A percentile compares a stretch with the other conserved stretches of the same genome.
phyloP scores from a whole-genome alignment of 2,329 filamentous ascomycete genomes.

The Podosphaera fusca region DNA sequence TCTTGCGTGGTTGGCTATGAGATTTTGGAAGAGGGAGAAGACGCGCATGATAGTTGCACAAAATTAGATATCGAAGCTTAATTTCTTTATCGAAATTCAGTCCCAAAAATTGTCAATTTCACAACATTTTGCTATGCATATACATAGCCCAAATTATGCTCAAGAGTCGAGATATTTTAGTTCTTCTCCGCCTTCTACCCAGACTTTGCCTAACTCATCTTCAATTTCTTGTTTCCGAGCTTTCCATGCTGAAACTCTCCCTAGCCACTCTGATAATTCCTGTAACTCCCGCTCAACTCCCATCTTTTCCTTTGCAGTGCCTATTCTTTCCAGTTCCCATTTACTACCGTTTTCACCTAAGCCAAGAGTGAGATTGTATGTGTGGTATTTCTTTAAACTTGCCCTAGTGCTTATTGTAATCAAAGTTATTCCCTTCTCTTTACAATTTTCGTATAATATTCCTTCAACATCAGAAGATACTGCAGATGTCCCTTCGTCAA shows the following conservation, averaged over 20 bases:
- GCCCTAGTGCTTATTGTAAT: constrained; percentile 92
- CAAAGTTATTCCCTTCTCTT: constrained; percentile 79
- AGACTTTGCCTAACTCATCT: constrained; percentile 36
- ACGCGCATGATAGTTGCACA: no score
- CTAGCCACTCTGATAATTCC: constrained; percentile 57
- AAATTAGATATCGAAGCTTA: no score
- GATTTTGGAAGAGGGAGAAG: no score
- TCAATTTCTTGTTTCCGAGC: constrained; percentile 59
- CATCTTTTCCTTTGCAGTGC: constrained; percentile 79
- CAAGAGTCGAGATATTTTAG: constrained; percentile 1
- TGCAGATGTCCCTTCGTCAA: constrained; percentile 88
- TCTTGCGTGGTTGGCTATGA: no score
- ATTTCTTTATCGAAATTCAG: no score
- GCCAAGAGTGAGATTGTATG: constrained; percentile 68
- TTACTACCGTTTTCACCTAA: constrained; percentile 58
- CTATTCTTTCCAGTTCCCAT: constrained; percentile 86
- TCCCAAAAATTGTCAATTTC: no score
- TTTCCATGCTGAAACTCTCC: constrained; percentile 71
- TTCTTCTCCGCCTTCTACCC: constrained; percentile 15
- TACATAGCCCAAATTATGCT: no score
- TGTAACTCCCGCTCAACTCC: constrained; percentile 78
- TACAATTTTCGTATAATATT: constrained; percentile 74
- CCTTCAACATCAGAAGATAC: constrained; percentile 91
- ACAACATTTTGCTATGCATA: no score
- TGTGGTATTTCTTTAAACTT: constrained; percentile 88